A percentile compares a stretch with the other conserved stretches of the same genome.
Evolutionary conservation across 2,329 filamentous ascomycete species (phyloP).

Genomic region (Talaromyces sp.): DNA sequence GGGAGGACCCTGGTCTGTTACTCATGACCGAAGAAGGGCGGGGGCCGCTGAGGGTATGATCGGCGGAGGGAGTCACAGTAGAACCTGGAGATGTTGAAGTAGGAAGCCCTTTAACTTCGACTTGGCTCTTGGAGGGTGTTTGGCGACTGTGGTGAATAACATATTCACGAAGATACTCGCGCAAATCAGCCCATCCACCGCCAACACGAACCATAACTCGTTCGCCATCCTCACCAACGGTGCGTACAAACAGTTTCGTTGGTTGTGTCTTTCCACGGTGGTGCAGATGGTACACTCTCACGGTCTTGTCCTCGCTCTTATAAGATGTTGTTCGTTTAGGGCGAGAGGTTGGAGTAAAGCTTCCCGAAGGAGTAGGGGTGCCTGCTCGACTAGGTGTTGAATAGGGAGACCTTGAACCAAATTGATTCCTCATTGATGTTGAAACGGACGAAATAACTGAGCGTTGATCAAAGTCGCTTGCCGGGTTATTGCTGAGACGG

Average conservation of each 20-base stretch:
- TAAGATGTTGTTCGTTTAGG: constrained; percentile 27
- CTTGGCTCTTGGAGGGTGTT: constrained; percentile 49
- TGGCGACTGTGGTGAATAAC: constrained; percentile 84
- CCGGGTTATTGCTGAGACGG: constrained; percentile 56
- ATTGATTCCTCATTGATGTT: constrained; percentile 37
- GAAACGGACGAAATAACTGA: constrained; percentile 29
- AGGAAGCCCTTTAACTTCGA: constrained; percentile 51
- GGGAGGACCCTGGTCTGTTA: constrained; percentile 32
- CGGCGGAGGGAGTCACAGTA: constrained; percentile 18
- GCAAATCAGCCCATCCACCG: constrained; percentile 95
- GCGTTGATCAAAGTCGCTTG: constrained; percentile 27
- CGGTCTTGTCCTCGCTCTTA: constrained; percentile 58
- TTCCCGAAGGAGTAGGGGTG: constrained; percentile 62
- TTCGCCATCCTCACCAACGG: constrained; percentile 83
- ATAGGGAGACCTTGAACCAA: constrained; percentile 28
- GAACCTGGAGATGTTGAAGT: constrained; percentile 26
- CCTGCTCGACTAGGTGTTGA: constrained; percentile 41
- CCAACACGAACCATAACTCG: constrained; percentile 97
- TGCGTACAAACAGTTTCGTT: constrained; percentile 89
- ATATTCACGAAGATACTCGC: constrained; percentile 91
- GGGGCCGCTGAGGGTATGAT: constrained; percentile 21
- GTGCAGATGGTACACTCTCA: constrained; percentile 88
- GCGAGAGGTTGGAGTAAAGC: constrained; percentile 55
- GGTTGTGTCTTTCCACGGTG: constrained; percentile 77
- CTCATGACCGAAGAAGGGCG: constrained; percentile 33